A percentile compares a stretch with the other conserved stretches of the same genome.
Evolutionary conservation across 169 alveolate species (phyloP).

Genomic region (Perkinsus olseni): DNA sequence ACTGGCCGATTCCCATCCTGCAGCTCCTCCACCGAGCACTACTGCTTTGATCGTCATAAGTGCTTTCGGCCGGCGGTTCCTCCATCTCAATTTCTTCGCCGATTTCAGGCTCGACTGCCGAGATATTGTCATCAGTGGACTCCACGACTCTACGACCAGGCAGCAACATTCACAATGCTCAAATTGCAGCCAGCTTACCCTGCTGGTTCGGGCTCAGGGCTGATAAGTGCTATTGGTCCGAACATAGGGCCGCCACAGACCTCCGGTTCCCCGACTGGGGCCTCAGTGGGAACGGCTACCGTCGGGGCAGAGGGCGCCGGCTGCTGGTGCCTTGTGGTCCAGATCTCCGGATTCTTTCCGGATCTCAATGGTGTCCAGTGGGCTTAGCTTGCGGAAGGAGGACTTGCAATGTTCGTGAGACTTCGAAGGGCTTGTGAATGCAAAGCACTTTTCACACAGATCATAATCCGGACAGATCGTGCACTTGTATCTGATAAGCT

Average conservation of each 20-base stretch:
- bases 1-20: background rate
- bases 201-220: background rate
- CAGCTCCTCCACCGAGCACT: background rate
- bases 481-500: conserved; percentile 51
- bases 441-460: conserved; percentile 46
- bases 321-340: background rate
- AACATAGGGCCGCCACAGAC: background rate
- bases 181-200: background rate
- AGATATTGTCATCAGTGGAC: background rate
- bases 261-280: background rate
- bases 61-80: background rate
- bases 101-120: background rate
- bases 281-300: background rate
- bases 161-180: background rate
- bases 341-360: background rate
- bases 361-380: background rate
- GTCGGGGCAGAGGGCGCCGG: background rate
- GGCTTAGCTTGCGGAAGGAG: background rate
- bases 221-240: background rate
- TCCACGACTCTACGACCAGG: background rate
- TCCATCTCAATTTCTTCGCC: background rate
- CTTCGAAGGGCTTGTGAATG: background rate
- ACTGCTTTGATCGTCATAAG: background rate
- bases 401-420: background rate
- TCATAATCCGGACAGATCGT: conserved; percentile 52